These are phyloP conservation scores for Stramenopiles sp. DNA, from an alignment of 352 stramenopile genomes.

Conservation along the genomic window DNA sequence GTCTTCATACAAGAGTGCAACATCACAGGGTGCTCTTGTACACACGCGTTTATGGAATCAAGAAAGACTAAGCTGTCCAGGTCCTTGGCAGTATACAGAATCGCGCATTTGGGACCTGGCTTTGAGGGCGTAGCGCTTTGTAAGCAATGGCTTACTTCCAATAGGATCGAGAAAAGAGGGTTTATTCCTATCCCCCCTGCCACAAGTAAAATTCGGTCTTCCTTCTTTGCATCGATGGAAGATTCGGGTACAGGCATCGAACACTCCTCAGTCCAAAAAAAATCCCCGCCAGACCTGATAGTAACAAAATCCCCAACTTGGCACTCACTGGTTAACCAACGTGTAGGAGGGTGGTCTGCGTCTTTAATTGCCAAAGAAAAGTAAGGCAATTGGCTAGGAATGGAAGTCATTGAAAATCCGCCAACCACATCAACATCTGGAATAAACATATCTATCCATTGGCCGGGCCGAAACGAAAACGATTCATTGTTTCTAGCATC, in stretches of 20 bases:
- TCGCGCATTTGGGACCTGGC: background rate
- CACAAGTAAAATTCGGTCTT: background rate
- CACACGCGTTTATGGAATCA: background rate
- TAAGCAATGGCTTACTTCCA: background rate
- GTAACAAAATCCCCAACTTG: background rate
- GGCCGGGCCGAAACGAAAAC: background rate
- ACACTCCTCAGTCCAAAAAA: no score
- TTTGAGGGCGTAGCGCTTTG: background rate
- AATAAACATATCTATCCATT: constrained; percentile 3
- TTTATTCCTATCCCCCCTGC: background rate
- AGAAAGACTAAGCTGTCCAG: background rate
- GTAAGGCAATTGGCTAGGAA: background rate
- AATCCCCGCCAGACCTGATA: background rate
- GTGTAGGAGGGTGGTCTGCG: background rate
- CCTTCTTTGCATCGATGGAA: background rate
- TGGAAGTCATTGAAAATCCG: background rate
- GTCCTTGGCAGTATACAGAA: background rate
- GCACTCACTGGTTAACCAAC: background rate
- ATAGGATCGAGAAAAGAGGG: background rate
- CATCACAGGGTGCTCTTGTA: background rate
- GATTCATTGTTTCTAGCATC: background rate
- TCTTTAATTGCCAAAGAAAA: background rate
- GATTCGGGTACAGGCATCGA: no score
- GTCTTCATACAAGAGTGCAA: background rate
- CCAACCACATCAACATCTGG: background rate